Base-by-base conservation (phyloP, 257 asterid genomes). In the Gentiana macrophylla region DNA sequence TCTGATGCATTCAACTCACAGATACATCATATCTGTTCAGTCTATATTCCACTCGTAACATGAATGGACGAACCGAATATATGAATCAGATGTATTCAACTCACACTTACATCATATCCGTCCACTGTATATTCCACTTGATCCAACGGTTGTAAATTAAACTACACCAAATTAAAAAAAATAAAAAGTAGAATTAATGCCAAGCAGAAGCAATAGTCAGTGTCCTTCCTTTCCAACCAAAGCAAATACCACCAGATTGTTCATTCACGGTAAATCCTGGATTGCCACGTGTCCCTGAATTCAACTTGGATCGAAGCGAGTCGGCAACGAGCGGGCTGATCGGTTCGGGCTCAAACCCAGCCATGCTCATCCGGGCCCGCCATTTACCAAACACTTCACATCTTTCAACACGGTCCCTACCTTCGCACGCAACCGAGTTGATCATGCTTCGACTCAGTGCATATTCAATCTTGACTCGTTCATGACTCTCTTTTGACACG, bases 391-490 rank as follows among this genome's bases (percentile, higher is more conserved):
- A 82, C 65, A 88, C 76, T 35, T 88, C 97, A 74, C 97, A 80
- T 47, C 97, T 80, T 53, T 88, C 95, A 0, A 85, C 84, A 0
- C 97, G 95, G 60, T 88, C 94, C 76, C 78, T 75, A 50, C 95
- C 95, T 64, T 88, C 97, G 73, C 95, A 84, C 82, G 94, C 95
- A 46, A 88, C 81, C 80, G 97, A 77, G 94, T 88, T 88, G 1
- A 56, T 69, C 57, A 88, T 69, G 50, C 62, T 84, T 50, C 97
- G 81, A 56, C 95, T 74, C 76, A 88, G 75, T 15, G 88, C 95
- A 50, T 75, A 83, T 74, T 89, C 97, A 72, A 89, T 68, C 72
- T 53, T 59, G 59, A 81, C 80, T 56, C 94, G 84, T 4, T 69
- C 84, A 48, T 70, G 1, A 69, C 50, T 54, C 0, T 72, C 86